Evolutionary conservation across 352 stramenopile species (phyloP).

Genomic region (Pythium brassicae): DNA sequence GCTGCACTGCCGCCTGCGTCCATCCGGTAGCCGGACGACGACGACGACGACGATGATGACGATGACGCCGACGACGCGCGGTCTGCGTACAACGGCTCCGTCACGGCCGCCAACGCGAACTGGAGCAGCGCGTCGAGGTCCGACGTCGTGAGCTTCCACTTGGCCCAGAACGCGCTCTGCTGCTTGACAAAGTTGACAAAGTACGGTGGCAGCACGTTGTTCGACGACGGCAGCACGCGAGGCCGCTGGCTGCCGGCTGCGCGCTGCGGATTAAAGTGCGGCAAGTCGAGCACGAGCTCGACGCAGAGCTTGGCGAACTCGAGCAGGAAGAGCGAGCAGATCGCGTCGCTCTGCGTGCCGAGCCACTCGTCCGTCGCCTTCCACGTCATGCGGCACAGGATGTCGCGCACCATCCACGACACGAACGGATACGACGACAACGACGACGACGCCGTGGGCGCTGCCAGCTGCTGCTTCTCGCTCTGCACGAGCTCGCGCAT

Average conservation of each 20-base stretch:
- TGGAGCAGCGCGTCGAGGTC: conserved; percentile 58
- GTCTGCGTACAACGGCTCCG: conserved; percentile 40
- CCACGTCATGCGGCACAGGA: conserved; percentile 78
- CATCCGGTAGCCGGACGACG: background rate
- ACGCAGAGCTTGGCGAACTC: conserved; percentile 75
- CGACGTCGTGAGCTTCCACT: conserved; percentile 61
- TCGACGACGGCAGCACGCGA: conserved; percentile 36
- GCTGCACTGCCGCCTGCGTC: background rate
- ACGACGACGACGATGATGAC: no score
- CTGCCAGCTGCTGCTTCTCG: conserved; percentile 53
- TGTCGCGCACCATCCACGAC: conserved; percentile 79
- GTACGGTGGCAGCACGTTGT: conserved; percentile 73
- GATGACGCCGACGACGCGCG: background rate
- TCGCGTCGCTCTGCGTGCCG: conserved; percentile 36
- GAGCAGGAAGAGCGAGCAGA: conserved; percentile 64
- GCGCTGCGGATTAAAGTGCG: conserved; percentile 55
- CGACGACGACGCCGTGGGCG: conserved; percentile 19
- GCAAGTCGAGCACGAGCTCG: conserved; percentile 70
- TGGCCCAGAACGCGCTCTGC: conserved; percentile 58
- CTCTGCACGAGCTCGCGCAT: conserved; percentile 72
- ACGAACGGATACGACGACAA: conserved; percentile 75
- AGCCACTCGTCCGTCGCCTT: conserved; percentile 74
- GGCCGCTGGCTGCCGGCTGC: conserved; percentile 22
- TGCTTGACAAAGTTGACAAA: conserved; percentile 88
- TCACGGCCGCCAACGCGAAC: conserved; percentile 50